Percentiles rank a stretch among this genome's conserved stretches.
Conservation (phyloP, 208 protist species). For the Angomonas deanei region DNA sequence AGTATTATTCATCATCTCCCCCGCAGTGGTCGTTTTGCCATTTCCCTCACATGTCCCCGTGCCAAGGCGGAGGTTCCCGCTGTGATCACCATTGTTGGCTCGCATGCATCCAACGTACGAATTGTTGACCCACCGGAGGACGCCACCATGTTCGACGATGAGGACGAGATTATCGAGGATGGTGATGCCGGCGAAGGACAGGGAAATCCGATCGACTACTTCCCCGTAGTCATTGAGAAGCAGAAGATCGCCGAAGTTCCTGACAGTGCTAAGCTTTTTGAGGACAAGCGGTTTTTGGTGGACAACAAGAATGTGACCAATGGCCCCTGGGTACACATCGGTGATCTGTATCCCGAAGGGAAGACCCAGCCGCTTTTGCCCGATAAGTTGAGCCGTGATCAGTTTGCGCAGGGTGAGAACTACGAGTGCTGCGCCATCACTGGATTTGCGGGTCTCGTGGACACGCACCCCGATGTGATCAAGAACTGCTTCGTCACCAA, state of each 20-base stretch:
- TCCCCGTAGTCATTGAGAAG: constrained; percentile 19
- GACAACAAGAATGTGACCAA: constrained; percentile 36
- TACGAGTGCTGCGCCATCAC: constrained; percentile 55
- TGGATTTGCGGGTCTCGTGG: constrained; percentile 39
- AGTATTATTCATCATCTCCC: constrained; percentile 56
- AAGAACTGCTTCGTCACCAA: constrained; percentile 43
- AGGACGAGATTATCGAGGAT: constrained; percentile 57
- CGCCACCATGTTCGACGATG: constrained; percentile 63
- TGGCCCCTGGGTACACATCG: constrained; percentile 55
- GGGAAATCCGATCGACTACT: constrained; percentile 48
- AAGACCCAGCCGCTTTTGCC: constrained; percentile 50
- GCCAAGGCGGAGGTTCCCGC: constrained; percentile 44
- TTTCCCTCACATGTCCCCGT: constrained; percentile 71
- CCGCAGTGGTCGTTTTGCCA: constrained; percentile 53
- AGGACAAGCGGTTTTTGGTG: constrained; percentile 41
- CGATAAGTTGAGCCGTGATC: constrained; percentile 26
- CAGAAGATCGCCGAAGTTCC: constrained; percentile 20
- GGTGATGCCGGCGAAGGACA: constrained; percentile 37
- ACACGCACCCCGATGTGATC: constrained; percentile 42
- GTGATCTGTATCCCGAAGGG: constrained; percentile 58
- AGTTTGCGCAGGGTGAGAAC: constrained; percentile 57
- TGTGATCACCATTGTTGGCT: constrained; percentile 39
- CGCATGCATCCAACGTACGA: constrained; percentile 34
- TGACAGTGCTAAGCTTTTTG: constrained; percentile 44
- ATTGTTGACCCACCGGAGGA: constrained; percentile 58